A percentile compares a stretch with the other conserved stretches of the same genome.
phyloP scores from a whole-genome alignment of 257 asterid species.

The Anisodus acutangulus region DNA sequence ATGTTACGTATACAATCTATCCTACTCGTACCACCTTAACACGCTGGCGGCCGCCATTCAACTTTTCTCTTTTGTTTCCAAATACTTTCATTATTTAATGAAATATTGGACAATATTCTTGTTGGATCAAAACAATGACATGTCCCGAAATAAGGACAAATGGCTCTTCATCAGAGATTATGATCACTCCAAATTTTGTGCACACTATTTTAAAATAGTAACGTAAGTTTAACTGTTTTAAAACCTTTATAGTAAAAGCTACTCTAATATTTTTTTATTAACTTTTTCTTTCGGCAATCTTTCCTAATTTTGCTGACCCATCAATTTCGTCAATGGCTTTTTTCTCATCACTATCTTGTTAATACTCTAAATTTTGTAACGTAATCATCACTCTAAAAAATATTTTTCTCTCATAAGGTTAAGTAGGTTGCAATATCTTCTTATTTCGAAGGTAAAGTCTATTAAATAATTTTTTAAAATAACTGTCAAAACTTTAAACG shows the following conservation, averaged over 20 bases:
- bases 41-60: no score
- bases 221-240: not conserved
- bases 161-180: no score
- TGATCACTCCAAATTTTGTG: not conserved
- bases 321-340: not conserved
- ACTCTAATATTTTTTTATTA: not conserved
- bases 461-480: no score
- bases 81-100: not conserved
- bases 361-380: no score
- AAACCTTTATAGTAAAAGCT: conserved; percentile 10
- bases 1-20: no score
- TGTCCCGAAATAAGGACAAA: not conserved
- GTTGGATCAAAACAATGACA: not conserved
- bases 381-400: no score
- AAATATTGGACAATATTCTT: not conserved
- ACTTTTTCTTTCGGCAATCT: not conserved
- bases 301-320: not conserved
- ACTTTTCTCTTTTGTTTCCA: not conserved
- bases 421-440: no score
- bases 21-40: no score
- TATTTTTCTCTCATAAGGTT: no score
- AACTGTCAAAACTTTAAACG: no score
- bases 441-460: no score
- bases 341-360: no score
- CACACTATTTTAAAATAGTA: not conserved